Percentiles rank a stretch among this genome's conserved stretches.
Evolutionary conservation across 345 rosid genomes (phyloP).

Genomic region (Xanthoceras sorbifolium): DNA sequence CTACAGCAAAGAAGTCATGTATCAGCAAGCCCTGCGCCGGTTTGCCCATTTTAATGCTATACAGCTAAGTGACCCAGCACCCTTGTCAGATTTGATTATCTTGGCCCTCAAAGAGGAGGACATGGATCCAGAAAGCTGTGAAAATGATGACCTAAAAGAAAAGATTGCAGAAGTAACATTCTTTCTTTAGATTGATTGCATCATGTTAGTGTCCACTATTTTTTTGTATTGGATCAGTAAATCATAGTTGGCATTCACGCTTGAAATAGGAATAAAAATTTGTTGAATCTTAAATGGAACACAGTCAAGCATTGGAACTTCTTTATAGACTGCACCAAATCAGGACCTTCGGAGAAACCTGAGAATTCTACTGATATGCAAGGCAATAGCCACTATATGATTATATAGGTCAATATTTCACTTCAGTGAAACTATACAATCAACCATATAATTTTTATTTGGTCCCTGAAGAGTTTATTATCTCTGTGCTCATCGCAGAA

Average conservation of each 20-base stretch:
- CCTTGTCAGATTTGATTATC: slow-evolving; percentile 65
- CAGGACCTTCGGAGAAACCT: neutral
- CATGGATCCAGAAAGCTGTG: slow-evolving; percentile 53
- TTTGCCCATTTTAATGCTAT: slow-evolving; percentile 90
- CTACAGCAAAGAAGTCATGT: slow-evolving; percentile 95
- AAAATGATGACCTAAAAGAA: slow-evolving; percentile 70
- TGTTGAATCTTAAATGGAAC: neutral
- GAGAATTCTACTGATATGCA: neutral
- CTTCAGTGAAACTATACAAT: neutral
- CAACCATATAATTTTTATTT: neutral
- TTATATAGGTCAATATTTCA: neutral
- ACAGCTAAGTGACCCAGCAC: slow-evolving; percentile 83
- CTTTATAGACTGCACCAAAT: neutral
- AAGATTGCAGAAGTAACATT: slow-evolving; percentile 79
- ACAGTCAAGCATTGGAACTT: neutral
- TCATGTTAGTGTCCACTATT: neutral
- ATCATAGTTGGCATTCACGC: neutral
- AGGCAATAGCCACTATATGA: neutral
- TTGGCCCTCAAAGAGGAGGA: slow-evolving; percentile 94
- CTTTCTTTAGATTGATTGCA: slow-evolving; percentile 20
- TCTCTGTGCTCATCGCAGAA: neutral
- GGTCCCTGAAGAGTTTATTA: neutral
- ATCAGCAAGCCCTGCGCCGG: slow-evolving; percentile 86
- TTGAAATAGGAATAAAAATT: neutral
- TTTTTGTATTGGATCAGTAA: neutral